Percentiles rank a stretch among this genome's conserved stretches.
Evolutionary conservation across 2,329 filamentous ascomycete species (phyloP).

Genomic region (Aspergillus novofumigatus): DNA sequence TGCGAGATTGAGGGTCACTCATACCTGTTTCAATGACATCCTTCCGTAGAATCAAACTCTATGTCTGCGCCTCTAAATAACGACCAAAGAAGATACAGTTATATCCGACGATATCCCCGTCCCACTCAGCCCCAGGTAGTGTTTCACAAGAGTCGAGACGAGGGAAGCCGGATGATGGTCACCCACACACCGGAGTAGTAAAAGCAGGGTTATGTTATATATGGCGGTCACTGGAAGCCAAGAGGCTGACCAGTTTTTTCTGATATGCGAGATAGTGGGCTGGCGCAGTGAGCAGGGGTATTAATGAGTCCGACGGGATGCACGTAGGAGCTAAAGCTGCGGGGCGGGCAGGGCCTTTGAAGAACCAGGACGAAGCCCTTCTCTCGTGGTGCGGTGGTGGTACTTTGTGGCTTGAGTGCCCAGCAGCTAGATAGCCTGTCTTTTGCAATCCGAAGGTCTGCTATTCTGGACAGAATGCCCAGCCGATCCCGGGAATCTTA

Average conservation of each 20-base stretch:
- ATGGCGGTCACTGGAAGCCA: background rate
- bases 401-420: background rate
- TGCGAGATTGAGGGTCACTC: conserved; percentile 4
- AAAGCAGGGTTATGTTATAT: background rate
- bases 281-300: background rate
- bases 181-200: background rate
- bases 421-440: background rate
- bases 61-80: background rate
- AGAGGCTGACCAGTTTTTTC: background rate
- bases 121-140: background rate
- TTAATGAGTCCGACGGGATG: background rate
- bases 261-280: background rate
- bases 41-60: background rate
- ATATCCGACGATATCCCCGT: background rate
- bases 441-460: background rate
- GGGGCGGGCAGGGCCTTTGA: background rate
- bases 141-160: background rate
- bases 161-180: background rate
- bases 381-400: background rate
- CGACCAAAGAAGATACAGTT: background rate
- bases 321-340: background rate
- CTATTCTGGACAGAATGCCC: background rate
- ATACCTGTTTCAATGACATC: conserved; percentile 61
- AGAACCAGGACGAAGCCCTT: background rate
- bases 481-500: background rate